Evolutionary conservation across 495 filamentous ascomycete species (phyloP), one percentile per base, ranked within the genome.

Genomic region (Penicillium cosmopolitanum): DNA sequence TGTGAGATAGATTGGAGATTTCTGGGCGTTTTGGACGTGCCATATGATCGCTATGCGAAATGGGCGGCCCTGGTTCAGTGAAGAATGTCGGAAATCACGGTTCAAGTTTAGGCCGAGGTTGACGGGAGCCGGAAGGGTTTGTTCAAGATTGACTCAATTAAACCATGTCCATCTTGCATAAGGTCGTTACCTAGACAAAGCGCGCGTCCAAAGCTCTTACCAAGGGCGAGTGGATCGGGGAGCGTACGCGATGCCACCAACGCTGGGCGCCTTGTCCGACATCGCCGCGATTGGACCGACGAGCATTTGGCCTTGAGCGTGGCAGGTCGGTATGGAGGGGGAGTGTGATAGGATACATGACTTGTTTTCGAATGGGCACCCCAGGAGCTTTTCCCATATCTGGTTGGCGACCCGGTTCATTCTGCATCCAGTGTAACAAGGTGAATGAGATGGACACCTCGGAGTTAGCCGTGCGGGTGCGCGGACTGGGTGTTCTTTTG

Each of bases 211-310:
- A 10, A 9, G n/a, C n/a, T 44, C 7, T 44, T 44, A 31, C 28
- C 28, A 8, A 6, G 15, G n/a, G 42, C 7, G n/a, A 44, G 16
- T 44, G 42, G 16, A 44, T 44, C 42, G 16, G n/a, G 42, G 16
- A 46, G 42, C 42, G n/a, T n/a, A n/a, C 42, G 42, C 42, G 31
- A 38, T 38, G 42, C 21, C 28, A 21, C 40, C 47, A 19, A 46
- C 36, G 48, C 55, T 65, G 57, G 64, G 53, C 46, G 61, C 67
- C 67, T 69, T 69, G 61, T 67, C 61, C 59, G 53, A 65, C 64
- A 28, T 25, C 7, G 12, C 34, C 31, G 47, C 46, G 25, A 58
- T 58, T 61, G 55, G 38, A 15, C 16, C 31, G 10, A 46, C 13
- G 4, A 35, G 43, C 33, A 48, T 36, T 23, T 31, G 21, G 38